Evolutionary conservation across 768 basidiomycete genomes (phyloP).

Genomic region (Leccinellum luteum): DNA sequence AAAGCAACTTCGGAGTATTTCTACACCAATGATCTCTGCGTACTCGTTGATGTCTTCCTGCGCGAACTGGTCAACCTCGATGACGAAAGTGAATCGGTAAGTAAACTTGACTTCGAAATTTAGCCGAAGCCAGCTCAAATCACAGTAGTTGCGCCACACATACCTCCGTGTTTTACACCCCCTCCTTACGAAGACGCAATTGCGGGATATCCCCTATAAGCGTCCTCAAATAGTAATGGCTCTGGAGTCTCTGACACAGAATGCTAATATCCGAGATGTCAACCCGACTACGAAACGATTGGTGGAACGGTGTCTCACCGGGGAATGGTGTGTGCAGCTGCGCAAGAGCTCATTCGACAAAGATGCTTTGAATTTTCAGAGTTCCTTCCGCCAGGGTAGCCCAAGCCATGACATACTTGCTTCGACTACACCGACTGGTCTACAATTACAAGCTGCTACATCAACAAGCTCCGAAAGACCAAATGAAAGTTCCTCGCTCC

Average conservation of each 20-base stretch:
- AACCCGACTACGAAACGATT: constrained; percentile 86
- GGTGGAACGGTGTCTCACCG: constrained; percentile 85
- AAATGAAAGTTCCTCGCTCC: constrained; percentile 14
- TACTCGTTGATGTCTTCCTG: constrained; percentile 97
- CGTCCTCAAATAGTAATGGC: constrained; percentile 83
- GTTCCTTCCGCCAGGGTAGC: constrained; percentile 36
- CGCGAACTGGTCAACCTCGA: constrained; percentile 89
- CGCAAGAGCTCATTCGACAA: constrained; percentile 39
- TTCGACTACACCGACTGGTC: constrained; percentile 31
- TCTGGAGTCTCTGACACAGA: constrained; percentile 72
- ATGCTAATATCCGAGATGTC: constrained; percentile 76
- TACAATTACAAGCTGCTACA: constrained; percentile 1
- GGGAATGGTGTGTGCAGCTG: constrained; percentile 81
- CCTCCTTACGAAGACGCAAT: constrained; percentile 90
- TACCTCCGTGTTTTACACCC: constrained; percentile 96
- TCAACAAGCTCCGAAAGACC: constrained; percentile 15
- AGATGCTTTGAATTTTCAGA: constrained; percentile 26
- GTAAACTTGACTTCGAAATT: constrained; percentile 28
- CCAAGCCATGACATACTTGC: constrained; percentile 44
- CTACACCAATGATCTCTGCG: constrained; percentile 95
- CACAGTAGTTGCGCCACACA: constrained; percentile 80
- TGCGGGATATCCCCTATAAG: constrained; percentile 84
- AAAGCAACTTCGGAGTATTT: constrained; percentile 93
- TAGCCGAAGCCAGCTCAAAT: constrained; percentile 2
- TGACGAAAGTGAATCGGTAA: constrained; percentile 89